Conservation (phyloP, 148 eudicot species). For the Rheum nobile region DNA sequence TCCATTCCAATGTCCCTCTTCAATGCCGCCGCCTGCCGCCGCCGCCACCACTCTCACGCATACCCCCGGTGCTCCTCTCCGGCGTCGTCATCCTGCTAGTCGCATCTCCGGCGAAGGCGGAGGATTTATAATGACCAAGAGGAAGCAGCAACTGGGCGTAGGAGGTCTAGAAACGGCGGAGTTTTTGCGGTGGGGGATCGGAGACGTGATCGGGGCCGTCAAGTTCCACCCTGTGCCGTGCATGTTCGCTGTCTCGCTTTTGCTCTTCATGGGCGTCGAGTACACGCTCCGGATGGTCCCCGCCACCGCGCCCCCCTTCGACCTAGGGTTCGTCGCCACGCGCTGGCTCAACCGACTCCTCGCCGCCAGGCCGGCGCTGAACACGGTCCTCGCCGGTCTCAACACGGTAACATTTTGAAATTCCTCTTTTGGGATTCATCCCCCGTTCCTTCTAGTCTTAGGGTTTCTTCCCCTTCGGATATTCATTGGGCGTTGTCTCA, state of each 20-base stretch:
- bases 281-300: slow-evolving; percentile 87
- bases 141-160: not conserved
- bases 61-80: not conserved
- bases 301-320: slow-evolving; percentile 56
- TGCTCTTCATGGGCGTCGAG: slow-evolving; percentile 86
- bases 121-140: not conserved
- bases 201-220: slow-evolving; percentile 28
- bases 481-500: too few species aligned
- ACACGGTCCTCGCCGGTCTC: slow-evolving; percentile 67
- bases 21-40: slow-evolving; percentile 3
- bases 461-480: not conserved
- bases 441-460: not conserved
- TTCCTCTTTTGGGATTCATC: not conserved
- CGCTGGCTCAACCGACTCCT: slow-evolving; percentile 39
- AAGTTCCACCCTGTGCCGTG: slow-evolving; percentile 58
- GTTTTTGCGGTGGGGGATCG: slow-evolving; percentile 44
- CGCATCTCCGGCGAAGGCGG: not conserved
- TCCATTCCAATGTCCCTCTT: not conserved
- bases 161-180: slow-evolving; percentile 31
- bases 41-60: not conserved
- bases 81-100: not conserved
- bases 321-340: slow-evolving; percentile 66
- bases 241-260: slow-evolving; percentile 32
- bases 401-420: slow-evolving; percentile 47
- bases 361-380: slow-evolving; percentile 36